phyloP scores from a whole-genome alignment of 2,329 filamentous ascomycete species.

The Aureobasidium sp. region DNA sequence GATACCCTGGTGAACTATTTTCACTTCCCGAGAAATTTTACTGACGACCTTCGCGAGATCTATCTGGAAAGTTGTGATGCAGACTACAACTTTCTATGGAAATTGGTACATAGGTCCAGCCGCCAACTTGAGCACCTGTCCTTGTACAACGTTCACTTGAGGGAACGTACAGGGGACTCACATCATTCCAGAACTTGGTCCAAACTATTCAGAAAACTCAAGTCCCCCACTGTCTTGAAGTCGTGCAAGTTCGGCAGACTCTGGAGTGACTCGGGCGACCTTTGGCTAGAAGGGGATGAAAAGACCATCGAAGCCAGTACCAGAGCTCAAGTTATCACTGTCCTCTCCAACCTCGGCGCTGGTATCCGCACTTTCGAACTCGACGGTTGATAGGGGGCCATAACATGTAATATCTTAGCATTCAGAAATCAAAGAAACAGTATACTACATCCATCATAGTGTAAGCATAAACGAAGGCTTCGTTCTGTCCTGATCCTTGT shows the following conservation, averaged over 20 bases:
- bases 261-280: not conserved
- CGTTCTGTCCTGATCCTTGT: not conserved
- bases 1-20: no score
- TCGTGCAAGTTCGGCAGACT: not conserved
- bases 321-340: not conserved
- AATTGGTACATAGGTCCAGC: not conserved
- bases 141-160: not conserved
- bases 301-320: not conserved
- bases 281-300: not conserved
- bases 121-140: not conserved
- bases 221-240: not conserved
- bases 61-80: not conserved
- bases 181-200: no score
- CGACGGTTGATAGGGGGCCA: not conserved
- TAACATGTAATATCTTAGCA: not conserved
- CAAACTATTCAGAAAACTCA: not conserved
- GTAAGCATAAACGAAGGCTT: not conserved
- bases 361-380: not conserved
- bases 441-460: not conserved
- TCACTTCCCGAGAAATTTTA: no score
- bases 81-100: not conserved
- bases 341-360: not conserved
- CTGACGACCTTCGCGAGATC: not conserved
- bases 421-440: not conserved
- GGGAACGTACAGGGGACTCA: no score